Conservation (phyloP, 1,139 yeast genomes). For the Geotrichum reessii region DNA sequence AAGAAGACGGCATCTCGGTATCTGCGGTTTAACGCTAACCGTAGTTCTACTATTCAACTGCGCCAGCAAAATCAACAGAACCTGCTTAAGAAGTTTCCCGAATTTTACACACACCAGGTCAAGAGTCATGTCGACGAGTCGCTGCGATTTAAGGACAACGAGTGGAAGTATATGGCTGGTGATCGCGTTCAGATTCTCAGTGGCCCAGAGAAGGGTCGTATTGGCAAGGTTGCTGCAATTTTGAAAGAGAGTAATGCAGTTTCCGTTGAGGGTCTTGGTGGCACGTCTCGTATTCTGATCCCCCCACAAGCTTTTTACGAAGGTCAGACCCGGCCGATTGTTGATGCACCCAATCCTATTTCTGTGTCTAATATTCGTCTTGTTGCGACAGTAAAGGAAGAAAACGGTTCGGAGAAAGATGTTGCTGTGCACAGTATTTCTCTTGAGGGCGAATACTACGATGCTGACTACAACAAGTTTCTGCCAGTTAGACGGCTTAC, state of each 20-base stretch:
- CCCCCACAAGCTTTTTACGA: slow-evolving; percentile 73
- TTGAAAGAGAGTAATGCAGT: slow-evolving; percentile 48
- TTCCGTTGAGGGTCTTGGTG: slow-evolving; percentile 53
- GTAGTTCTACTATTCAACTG: slow-evolving; percentile 8
- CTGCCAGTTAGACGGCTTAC: slow-evolving; percentile 74
- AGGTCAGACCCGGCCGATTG: slow-evolving; percentile 65
- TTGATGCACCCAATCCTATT: slow-evolving; percentile 52
- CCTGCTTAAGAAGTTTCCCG: slow-evolving; percentile 9
- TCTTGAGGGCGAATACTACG: slow-evolving; percentile 62
- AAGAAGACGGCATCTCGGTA: slow-evolving; percentile 11
- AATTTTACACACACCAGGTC: slow-evolving; percentile 12
- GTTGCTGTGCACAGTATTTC: slow-evolving; percentile 75
- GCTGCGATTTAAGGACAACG: slow-evolving; percentile 39
- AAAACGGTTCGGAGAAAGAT: slow-evolving; percentile 46
- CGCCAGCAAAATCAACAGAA: slow-evolving; percentile 9
- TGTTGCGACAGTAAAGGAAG: slow-evolving; percentile 69
- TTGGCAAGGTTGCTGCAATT: slow-evolving; percentile 52
- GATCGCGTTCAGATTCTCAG: slow-evolving; percentile 60
- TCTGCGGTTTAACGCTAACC: slow-evolving; percentile 12
- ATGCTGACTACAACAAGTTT: slow-evolving; percentile 64
- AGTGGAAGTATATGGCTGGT: slow-evolving; percentile 54
- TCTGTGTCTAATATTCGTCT: slow-evolving; percentile 61
- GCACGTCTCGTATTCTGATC: slow-evolving; percentile 43
- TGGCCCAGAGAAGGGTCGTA: slow-evolving; percentile 68
- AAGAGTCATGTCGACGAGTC: slow-evolving; percentile 27